Evolutionary conservation across 768 basidiomycete species (phyloP).

Genomic region (Lactarius vividus): DNA sequence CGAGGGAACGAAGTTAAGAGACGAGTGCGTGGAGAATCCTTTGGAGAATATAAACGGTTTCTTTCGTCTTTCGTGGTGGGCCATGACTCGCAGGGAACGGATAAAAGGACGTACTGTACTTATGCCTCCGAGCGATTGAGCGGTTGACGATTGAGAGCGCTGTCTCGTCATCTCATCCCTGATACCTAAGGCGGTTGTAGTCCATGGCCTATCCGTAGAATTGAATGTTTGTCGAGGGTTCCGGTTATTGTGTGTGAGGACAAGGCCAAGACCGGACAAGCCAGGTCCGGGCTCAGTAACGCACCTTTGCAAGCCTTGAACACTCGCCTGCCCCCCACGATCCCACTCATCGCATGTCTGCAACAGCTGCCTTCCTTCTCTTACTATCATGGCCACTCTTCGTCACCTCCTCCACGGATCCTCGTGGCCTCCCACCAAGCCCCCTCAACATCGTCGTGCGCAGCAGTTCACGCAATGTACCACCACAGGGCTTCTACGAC

Average conservation of each 20-base stretch:
- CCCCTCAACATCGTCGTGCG: conserved; percentile 29
- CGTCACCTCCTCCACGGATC: conserved; percentile 20
- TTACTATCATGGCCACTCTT: conserved; percentile 35
- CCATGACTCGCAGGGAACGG: neutral
- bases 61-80: neutral
- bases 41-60: no score
- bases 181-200: neutral
- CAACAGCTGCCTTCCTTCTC: conserved; percentile 33
- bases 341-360: conserved; percentile 32
- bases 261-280: neutral
- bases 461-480: conserved; percentile 33
- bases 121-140: neutral
- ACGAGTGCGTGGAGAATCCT: neutral
- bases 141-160: neutral
- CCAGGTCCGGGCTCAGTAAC: neutral
- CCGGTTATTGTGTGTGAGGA: neutral
- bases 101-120: neutral
- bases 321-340: conserved; percentile 20
- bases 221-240: neutral
- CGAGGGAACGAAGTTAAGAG: neutral
- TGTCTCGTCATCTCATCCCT: neutral
- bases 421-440: conserved; percentile 24
- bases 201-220: neutral
- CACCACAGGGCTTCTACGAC: conserved; percentile 57
- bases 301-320: neutral